A percentile compares a stretch with the other conserved stretches of the same genome.
These are phyloP conservation scores for Incumbomyces lentus DNA, from an alignment of 2,329 filamentous ascomycete species.

Conservation along the genomic window DNA sequence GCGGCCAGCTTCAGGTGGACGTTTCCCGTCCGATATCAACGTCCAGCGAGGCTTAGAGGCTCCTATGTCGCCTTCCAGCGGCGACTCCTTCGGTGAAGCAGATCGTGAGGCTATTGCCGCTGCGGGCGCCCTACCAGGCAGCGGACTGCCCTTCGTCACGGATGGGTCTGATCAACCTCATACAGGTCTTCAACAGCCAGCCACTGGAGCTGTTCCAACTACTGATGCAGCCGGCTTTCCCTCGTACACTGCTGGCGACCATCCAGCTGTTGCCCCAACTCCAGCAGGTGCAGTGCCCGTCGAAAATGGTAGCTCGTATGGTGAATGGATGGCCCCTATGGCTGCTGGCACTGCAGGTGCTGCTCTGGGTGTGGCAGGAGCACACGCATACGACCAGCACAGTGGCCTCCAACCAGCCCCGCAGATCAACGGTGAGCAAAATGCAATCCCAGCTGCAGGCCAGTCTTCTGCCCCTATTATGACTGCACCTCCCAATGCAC, in stretches of 20 bases:
- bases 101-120: slow-evolving; percentile 46
- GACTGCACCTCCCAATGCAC: slow-evolving; percentile 12
- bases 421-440: slow-evolving; percentile 5
- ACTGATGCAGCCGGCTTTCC: neutral
- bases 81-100: slow-evolving; percentile 61
- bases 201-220: neutral
- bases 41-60: slow-evolving; percentile 76
- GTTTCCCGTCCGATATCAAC: slow-evolving; percentile 90
- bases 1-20: slow-evolving; percentile 82
- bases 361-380: slow-evolving; percentile 17
- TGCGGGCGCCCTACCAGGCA: slow-evolving; percentile 45
- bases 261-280: slow-evolving; percentile 14
- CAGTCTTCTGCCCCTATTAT: slow-evolving; percentile 5
- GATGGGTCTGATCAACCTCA: slow-evolving; percentile 9
- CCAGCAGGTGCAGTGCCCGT: slow-evolving; percentile 9
- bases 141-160: slow-evolving; percentile 25
- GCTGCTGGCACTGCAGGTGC: slow-evolving; percentile 25
- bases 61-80: slow-evolving; percentile 69
- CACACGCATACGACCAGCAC: slow-evolving; percentile 13
- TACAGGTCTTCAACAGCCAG: slow-evolving; percentile 12
- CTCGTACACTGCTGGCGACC: slow-evolving; percentile 13
- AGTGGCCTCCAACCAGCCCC: slow-evolving; percentile 9
- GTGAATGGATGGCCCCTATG: slow-evolving; percentile 45
- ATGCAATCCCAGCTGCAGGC: slow-evolving; percentile 4
- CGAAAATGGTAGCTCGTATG: slow-evolving; percentile 33